Conservation (phyloP, 352 stramenopile genomes). For the Phytophthora pisi region DNA sequence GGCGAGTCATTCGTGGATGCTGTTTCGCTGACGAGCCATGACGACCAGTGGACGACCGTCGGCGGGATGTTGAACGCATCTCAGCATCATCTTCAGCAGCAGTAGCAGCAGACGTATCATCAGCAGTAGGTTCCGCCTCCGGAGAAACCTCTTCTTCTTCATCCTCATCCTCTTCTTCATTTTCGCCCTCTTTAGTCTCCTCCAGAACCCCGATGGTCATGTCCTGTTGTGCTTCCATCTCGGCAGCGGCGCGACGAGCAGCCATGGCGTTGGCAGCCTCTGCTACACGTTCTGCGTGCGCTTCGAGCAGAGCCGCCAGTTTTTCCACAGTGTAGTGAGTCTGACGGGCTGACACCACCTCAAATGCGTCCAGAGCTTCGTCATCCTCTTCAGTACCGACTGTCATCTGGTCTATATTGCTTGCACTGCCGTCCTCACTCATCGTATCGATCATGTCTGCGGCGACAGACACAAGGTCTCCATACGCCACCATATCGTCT, state of each 20-base stretch:
- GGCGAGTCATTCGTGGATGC: constrained; percentile 40
- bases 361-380: constrained; percentile 38
- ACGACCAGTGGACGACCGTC: constrained; percentile 6
- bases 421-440: constrained; percentile 1
- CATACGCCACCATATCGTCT: constrained; percentile 68
- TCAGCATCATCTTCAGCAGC: constrained; percentile 6
- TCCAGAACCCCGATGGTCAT: constrained; percentile 16
- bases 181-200: constrained; percentile 28
- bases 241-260: constrained; percentile 15
- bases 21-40: constrained; percentile 20
- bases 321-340: constrained; percentile 51
- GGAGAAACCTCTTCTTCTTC: constrained; percentile 1
- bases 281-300: constrained; percentile 27
- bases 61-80: constrained; percentile 2
- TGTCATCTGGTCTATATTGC: constrained; percentile 11
- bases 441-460: constrained; percentile 64
- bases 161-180: constrained; percentile 19
- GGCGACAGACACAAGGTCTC: constrained; percentile 47
- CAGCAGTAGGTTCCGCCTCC: constrained; percentile 1
- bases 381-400: constrained; percentile 9
- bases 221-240: constrained; percentile 17
- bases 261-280: constrained; percentile 22
- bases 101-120: not conserved
- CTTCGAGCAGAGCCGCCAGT: constrained; percentile 46
- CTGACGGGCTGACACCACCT: constrained; percentile 39